These are phyloP conservation scores for Candida sakaeoensis DNA, from an alignment of 805 yeast genomes.

Conservation along the genomic window DNA sequence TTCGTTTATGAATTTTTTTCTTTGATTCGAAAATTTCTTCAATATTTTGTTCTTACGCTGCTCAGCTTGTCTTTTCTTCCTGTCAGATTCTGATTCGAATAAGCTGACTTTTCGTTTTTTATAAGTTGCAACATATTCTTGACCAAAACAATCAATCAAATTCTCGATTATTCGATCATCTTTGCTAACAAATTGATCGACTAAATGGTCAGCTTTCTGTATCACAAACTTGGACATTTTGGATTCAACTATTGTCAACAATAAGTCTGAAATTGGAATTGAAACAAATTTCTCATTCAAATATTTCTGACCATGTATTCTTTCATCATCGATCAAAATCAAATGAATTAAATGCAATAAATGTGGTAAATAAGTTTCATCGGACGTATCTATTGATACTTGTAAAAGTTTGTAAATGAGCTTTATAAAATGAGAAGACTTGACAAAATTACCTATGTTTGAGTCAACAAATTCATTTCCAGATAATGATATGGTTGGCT, in stretches of 20 bases:
- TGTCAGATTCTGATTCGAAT: conserved; percentile 53
- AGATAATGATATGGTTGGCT: conserved; percentile 40
- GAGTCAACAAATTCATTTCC: conserved; percentile 29
- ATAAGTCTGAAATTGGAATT: conserved; percentile 53
- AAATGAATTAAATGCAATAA: conserved; percentile 71
- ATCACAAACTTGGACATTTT: conserved; percentile 46
- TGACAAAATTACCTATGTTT: conserved; percentile 48
- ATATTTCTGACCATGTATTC: conserved; percentile 35
- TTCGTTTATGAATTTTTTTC: conserved; percentile 39
- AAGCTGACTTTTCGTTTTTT: conserved; percentile 39
- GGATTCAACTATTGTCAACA: conserved; percentile 50
- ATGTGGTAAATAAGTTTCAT: conserved; percentile 55
- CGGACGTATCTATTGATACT: conserved; percentile 45
- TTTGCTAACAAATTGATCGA: conserved; percentile 48
- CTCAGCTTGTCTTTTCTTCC: conserved; percentile 54
- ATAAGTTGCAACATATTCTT: conserved; percentile 46
- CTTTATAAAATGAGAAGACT: conserved; percentile 51
- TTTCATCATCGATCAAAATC: conserved; percentile 49
- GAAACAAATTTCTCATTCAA: conserved; percentile 45
- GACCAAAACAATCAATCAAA: conserved; percentile 56
- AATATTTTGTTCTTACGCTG: conserved; percentile 59
- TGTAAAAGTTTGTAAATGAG: conserved; percentile 55
- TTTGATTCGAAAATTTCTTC: conserved; percentile 57
- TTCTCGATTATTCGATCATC: conserved; percentile 50
- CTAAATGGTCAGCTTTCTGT: conserved; percentile 53